Evolutionary conservation across 2,329 filamentous ascomycete genomes (phyloP), one percentile per base, ranked within the genome.

Genomic region (Knoxdaviesia capensis): DNA sequence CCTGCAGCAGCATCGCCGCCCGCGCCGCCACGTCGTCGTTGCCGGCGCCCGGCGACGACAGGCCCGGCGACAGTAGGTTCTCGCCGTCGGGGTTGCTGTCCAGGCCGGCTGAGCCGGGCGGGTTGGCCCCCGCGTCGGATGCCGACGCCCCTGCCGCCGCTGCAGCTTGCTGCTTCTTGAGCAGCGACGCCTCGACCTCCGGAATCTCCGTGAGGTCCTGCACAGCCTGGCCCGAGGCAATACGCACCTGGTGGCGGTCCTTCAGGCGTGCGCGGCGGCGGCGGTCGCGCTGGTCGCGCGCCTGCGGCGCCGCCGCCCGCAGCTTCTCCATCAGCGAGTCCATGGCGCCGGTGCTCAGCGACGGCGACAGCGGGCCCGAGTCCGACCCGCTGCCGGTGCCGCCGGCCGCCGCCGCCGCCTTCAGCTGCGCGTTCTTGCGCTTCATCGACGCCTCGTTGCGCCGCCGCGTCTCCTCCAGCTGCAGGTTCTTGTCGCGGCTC

Each of bases 311-410:
- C 1, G 90, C 90, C 43, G 86, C 87, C 44, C 90, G 80, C 43
- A 98, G 66, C 61, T 96, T 96, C 72, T 94, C 85, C 40, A 98
- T 73, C 29, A 98, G 65, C 36, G 81, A 84, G 61, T 98, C 90
- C 87, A 98, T 96, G 41, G 87, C 90, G 42, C 88, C 90, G 6
- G 84, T 85, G 43, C 74, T 79, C n/a, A n/a, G n/a, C 32, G 71
- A 70, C 29, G 84, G 80, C 3, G 78, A 80, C 31, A 69, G 65
- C 5, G 76, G 76, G 34, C 52, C n/a, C n/a, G n/a, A n/a, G n/a
- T n/a, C n/a, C n/a, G n/a, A n/a, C n/a, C n/a, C 51, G 31, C 56
- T 58, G 31, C 56, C 50, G 30, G 52, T 49, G n/a, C 58, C 60
- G n/a, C 64, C 63, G 9, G 57, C 57, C 8, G 61, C 53, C 10